These are phyloP conservation scores for Euphorbia tirucalli DNA, from an alignment of 345 rosid species.

Conservation along the genomic window DNA sequence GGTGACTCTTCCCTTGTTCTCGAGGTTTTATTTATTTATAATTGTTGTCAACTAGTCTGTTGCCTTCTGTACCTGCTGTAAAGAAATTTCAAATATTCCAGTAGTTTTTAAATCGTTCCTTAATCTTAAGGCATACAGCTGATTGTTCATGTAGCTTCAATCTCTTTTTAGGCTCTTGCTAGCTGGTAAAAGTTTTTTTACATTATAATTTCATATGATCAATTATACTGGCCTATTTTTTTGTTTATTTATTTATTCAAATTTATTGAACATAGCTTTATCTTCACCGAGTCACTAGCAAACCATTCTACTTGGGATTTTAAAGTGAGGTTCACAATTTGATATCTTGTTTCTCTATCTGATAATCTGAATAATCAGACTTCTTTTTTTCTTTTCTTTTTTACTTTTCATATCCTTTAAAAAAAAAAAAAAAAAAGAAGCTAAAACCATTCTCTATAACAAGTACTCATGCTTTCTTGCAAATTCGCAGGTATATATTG, in stretches of 20 bases:
- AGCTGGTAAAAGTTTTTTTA: neutral
- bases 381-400: too few species aligned
- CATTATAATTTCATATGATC: neutral
- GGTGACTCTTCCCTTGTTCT: too few species aligned
- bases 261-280: neutral
- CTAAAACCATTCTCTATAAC: neutral
- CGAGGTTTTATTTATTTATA: too few species aligned
- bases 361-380: neutral
- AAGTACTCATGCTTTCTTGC: neutral
- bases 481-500: constrained; percentile 42
- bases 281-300: neutral
- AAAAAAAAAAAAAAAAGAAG: too few species aligned
- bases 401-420: too few species aligned
- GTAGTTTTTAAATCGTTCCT: too few species aligned
- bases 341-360: neutral
- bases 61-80: too few species aligned
- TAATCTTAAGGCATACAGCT: neutral
- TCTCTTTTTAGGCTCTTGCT: neutral
- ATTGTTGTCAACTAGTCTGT: too few species aligned
- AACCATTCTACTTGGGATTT: neutral
- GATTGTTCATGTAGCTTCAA: neutral
- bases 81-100: too few species aligned
- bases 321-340: neutral
- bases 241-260: neutral
- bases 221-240: neutral